Base-by-base conservation (phyloP, 129 eudicot genomes). In the Chrysanthemum lavandulifolium region DNA sequence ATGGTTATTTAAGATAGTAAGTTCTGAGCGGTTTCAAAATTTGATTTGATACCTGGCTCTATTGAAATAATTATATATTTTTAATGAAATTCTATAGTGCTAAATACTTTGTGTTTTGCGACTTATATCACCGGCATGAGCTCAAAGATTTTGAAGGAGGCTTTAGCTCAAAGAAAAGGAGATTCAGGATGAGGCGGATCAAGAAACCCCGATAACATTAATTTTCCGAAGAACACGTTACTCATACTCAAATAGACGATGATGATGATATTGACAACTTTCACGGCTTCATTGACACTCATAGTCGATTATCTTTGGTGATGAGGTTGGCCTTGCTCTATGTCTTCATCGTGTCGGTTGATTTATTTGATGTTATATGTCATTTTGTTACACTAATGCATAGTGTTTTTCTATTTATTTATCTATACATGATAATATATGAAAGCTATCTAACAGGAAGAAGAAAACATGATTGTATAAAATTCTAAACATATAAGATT, bases 141-240 rank as follows among this genome's bases (percentile, higher is more conserved):
- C 77, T 88, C 95, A 14, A 94, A 86, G 87, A 90, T 94, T 59
- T 77, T 94, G 65, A 90, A 84, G 76, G 96, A 94, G 79, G 98
- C 98, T 25, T 68, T 84, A 3, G 61, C 82, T 48, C 98, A n/a
- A n/a, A 94, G 78, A 94, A 66, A 90, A 81, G 88, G 97, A 94
- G 73, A 81, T 94, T 53, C 82, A 82, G 68, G 91, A 81, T 33
- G 98, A 90, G 61, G 85, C 80, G 13, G 82, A 79, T 16, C 76
- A 15, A 65, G 58, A 72, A 83, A 84, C 69, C 88, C 90, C 59
- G 21, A 19, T 19, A 19, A 19, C 21, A 19, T 19, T 19, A 19
- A 19, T 19, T 19, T 19, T 19, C 21, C 21, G 21, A 19, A 19
- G 21, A 19, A 19, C 21, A 0, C 0, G 21, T 76, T 27, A 76